A percentile compares a stretch with the other conserved stretches of the same genome.
Conservation (phyloP, 441 rosid species). For the Mallotus repandus region DNA sequence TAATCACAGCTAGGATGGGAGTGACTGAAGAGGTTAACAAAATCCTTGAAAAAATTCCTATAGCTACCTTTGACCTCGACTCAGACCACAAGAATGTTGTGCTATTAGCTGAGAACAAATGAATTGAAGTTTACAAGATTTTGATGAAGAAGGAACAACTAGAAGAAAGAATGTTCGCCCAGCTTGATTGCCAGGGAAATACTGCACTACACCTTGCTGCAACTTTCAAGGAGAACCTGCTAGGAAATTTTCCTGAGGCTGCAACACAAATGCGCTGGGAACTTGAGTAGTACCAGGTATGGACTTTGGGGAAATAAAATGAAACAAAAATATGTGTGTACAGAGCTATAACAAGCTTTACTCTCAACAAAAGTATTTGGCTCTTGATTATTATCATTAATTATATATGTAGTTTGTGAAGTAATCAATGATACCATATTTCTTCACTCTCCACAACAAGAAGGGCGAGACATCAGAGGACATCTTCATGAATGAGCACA, state of each 20-base stretch:
- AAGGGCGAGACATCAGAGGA: too few relatives aligned
- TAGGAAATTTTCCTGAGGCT: conserved; percentile 32
- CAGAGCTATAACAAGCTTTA: too few relatives aligned
- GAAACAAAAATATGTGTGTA: too few relatives aligned
- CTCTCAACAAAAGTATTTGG: too few relatives aligned
- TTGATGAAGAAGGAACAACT: conserved; percentile 21
- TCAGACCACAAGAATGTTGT: conserved; percentile 30
- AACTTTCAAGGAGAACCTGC: conserved; percentile 33
- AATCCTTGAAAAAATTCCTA: conserved; percentile 24
- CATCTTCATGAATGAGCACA: too few relatives aligned
- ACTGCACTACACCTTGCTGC: conserved; percentile 51
- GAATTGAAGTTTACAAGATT: conserved; percentile 23
- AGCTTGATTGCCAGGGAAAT: conserved; percentile 37
- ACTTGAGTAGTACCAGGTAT: conserved; percentile 48
- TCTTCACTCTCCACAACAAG: too few relatives aligned
- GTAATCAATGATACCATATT: too few relatives aligned
- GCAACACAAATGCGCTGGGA: conserved; percentile 59
- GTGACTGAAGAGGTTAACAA: conserved; percentile 31
- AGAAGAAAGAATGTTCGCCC: conserved; percentile 28
- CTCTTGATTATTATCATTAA: too few relatives aligned
- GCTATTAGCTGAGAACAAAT: conserved; percentile 33
- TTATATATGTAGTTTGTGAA: too few relatives aligned
- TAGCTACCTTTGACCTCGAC: conserved; percentile 35
- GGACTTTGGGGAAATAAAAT: too few relatives aligned
- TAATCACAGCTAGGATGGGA: conserved; percentile 41